phyloP scores from a whole-genome alignment of 2,329 filamentous ascomycete genomes.

The Alternaria sp. region DNA sequence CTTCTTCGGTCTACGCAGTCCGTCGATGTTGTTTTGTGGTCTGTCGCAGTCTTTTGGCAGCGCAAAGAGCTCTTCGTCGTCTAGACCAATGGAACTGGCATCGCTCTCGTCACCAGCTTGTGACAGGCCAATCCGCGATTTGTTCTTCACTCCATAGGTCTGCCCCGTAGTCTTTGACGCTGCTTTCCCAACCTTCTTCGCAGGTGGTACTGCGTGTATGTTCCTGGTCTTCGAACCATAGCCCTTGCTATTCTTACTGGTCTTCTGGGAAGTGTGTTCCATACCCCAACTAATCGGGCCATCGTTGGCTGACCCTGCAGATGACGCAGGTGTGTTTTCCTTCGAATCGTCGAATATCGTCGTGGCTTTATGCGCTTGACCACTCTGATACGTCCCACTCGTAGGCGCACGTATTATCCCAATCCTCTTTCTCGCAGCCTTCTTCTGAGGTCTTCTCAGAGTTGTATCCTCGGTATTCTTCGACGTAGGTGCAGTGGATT shows the following conservation, averaged over 20 bases:
- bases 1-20: conserved; percentile 6
- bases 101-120: conserved; percentile 1
- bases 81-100: conserved; percentile 8
- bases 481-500: background rate
- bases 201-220: conserved; percentile 14
- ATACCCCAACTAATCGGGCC: conserved; percentile 12
- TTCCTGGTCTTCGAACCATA: conserved; percentile 13
- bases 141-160: background rate
- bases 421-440: background rate
- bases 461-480: background rate
- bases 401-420: conserved; percentile 11
- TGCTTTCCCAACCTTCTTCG: conserved; percentile 10
- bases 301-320: conserved; percentile 3
- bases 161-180: background rate
- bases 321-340: conserved; percentile 22
- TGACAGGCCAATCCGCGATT: background rate
- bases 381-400: conserved; percentile 12
- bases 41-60: background rate
- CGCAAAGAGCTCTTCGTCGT: conserved; percentile 4
- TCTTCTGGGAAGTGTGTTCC: conserved; percentile 18
- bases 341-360: conserved; percentile 18
- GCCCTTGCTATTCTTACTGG: background rate
- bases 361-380: conserved; percentile 15
- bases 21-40: background rate
- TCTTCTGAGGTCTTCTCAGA: conserved; percentile 12